Percentiles rank a stretch among this genome's conserved stretches.
phyloP scores from a whole-genome alignment of 495 filamentous ascomycete species.

The Daldinia loculata region DNA sequence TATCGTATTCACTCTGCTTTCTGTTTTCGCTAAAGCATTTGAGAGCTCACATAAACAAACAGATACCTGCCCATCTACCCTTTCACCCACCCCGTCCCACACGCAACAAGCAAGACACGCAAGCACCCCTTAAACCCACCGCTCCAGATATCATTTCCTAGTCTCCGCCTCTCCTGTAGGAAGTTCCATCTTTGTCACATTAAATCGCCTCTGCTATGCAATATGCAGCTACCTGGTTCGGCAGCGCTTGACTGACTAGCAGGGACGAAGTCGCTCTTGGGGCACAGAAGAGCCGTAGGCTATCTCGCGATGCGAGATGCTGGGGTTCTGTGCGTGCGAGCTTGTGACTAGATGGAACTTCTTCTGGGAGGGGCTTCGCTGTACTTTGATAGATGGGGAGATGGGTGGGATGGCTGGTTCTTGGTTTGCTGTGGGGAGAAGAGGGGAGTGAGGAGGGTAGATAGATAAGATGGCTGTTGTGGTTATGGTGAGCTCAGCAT shows the following conservation, averaged over 20 bases:
- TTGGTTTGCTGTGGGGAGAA: not conserved
- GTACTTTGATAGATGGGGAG: not conserved
- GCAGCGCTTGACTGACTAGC: constrained; percentile 12
- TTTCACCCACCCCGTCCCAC: not conserved
- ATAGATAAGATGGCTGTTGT: not conserved
- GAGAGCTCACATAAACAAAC: not conserved
- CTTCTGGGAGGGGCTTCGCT: not conserved
- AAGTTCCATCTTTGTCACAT: constrained; percentile 2
- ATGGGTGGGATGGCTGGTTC: not conserved
- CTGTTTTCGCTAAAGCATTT: no score
- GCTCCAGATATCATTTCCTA: not conserved
- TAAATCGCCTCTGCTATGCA: constrained; percentile 19
- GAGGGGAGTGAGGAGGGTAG: not conserved
- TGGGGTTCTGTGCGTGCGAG: not conserved
- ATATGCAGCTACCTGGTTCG: constrained; percentile 8
- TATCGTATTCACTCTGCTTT: no score
- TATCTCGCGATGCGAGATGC: not conserved
- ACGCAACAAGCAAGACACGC: not conserved
- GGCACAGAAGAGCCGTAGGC: not conserved
- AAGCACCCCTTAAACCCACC: not conserved
- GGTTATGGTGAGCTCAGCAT: not conserved
- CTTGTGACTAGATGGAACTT: not conserved
- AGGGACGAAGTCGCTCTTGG: not conserved
- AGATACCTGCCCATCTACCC: not conserved
- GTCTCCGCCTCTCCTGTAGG: not conserved